These are phyloP conservation scores for Fusarium torulosum DNA, from an alignment of 2,329 filamentous ascomycete species.

Conservation along the genomic window DNA sequence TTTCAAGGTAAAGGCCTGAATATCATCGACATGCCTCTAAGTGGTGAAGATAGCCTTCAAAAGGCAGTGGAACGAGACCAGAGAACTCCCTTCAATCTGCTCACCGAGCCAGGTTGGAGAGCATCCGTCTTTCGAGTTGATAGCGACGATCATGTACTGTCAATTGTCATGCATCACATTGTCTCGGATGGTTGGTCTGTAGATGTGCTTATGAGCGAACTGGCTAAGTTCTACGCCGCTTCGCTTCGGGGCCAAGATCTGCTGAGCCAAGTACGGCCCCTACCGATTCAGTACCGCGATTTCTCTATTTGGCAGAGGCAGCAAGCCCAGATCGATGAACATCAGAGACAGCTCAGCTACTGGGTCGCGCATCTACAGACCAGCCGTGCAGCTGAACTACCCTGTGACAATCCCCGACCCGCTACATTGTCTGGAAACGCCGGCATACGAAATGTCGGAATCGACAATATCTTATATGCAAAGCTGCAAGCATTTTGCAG, in stretches of 20 bases:
- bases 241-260: background rate
- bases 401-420: background rate
- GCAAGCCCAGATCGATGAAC: background rate
- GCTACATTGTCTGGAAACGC: background rate
- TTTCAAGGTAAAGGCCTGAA: no score
- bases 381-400: background rate
- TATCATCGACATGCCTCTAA: no score
- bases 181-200: slow-evolving; percentile 46
- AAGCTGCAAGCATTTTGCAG: background rate
- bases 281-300: background rate
- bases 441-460: background rate
- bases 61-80: background rate
- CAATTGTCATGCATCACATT: slow-evolving; percentile 43
- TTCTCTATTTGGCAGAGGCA: background rate
- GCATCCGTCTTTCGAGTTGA: background rate
- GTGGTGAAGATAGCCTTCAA: no score
- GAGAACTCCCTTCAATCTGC: background rate
- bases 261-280: background rate
- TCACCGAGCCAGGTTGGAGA: background rate
- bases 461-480: background rate
- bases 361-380: background rate
- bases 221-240: background rate
- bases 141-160: slow-evolving; percentile 17
- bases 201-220: slow-evolving; percentile 14
- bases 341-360: background rate